These are phyloP conservation scores for Brassica incana DNA, from an alignment of 345 rosid genomes.

Conservation along the genomic window DNA sequence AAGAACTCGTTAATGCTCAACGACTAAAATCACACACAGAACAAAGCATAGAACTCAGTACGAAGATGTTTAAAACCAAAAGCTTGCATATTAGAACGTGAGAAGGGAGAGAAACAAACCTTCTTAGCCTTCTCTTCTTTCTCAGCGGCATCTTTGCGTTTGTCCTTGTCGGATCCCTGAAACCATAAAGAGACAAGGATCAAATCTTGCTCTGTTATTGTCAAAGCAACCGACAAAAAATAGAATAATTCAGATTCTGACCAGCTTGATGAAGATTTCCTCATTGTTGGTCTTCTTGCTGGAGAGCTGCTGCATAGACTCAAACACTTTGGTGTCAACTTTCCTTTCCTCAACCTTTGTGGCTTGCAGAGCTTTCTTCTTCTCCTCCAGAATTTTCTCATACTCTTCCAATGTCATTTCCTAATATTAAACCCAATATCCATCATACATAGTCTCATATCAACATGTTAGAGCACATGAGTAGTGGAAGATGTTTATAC, in stretches of 20 bases:
- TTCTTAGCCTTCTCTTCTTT: slow-evolving; percentile 64
- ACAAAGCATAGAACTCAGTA: slow-evolving; percentile 5
- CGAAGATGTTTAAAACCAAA: not conserved
- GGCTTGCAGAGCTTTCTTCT: slow-evolving; percentile 60
- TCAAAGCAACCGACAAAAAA: not conserved
- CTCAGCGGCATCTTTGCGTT: slow-evolving; percentile 60
- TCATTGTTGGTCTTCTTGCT: slow-evolving; percentile 60
- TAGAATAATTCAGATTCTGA: slow-evolving; percentile 17
- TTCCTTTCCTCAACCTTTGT: slow-evolving; percentile 65
- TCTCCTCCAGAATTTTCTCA: slow-evolving; percentile 69
- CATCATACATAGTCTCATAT: not conserved
- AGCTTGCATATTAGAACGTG: not conserved
- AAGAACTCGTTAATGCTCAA: slow-evolving; percentile 38
- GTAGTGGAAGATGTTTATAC: slow-evolving; percentile 22
- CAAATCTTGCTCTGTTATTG: not conserved
- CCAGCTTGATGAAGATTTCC: slow-evolving; percentile 62
- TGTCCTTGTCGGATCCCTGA: slow-evolving; percentile 73
- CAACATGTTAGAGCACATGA: not conserved
- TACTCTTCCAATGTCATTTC: slow-evolving; percentile 96
- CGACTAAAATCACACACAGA: slow-evolving; percentile 16
- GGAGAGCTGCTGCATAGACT: slow-evolving; percentile 68
- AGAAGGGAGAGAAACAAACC: slow-evolving; percentile 34
- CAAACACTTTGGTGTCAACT: slow-evolving; percentile 64
- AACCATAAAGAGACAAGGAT: not conserved
- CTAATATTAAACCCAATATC: slow-evolving; percentile 35